A percentile compares a stretch with the other conserved stretches of the same genome.
Evolutionary conservation across 441 rosid species (phyloP).

Genomic region (Flueggea neowawraea): DNA sequence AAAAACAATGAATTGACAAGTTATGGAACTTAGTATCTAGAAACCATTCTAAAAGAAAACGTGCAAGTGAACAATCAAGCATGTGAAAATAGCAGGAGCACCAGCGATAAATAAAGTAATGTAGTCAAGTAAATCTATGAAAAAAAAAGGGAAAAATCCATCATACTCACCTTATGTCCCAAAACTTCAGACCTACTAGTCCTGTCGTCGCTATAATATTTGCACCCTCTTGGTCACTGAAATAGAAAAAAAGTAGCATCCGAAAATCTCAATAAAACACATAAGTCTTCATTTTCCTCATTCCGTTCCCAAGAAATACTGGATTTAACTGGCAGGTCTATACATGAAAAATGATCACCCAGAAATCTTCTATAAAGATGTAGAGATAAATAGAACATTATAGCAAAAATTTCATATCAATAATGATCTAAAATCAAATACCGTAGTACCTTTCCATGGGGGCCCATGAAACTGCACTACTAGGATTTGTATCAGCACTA

Average conservation of each 20-base stretch:
- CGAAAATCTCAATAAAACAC: slow-evolving; percentile 13
- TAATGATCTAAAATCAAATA: slow-evolving; percentile 2
- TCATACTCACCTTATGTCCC: slow-evolving; percentile 77
- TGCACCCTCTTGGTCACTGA: slow-evolving; percentile 62
- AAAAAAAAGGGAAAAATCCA: background rate
- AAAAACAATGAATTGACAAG: too few species aligned
- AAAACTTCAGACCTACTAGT: slow-evolving; percentile 81
- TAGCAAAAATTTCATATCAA: background rate
- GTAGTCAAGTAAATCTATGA: background rate
- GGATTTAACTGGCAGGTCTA: too few species aligned
- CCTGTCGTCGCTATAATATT: slow-evolving; percentile 82
- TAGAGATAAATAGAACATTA: background rate
- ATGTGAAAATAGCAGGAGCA: too few species aligned
- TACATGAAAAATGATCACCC: too few species aligned
- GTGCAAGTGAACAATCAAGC: too few species aligned
- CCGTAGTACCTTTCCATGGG: slow-evolving; percentile 58
- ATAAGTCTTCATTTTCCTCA: background rate
- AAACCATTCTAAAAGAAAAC: too few species aligned
- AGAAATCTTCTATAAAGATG: background rate
- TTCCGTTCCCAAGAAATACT: too few species aligned
- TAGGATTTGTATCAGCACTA: slow-evolving; percentile 78
- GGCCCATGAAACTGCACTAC: slow-evolving; percentile 93
- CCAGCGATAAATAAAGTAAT: too few species aligned
- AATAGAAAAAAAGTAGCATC: slow-evolving; percentile 12
- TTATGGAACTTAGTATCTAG: too few species aligned